These are phyloP conservation scores for Rhizoctonia solani DNA, from an alignment of 1,284 basidiomycete genomes.

Conservation along the genomic window DNA sequence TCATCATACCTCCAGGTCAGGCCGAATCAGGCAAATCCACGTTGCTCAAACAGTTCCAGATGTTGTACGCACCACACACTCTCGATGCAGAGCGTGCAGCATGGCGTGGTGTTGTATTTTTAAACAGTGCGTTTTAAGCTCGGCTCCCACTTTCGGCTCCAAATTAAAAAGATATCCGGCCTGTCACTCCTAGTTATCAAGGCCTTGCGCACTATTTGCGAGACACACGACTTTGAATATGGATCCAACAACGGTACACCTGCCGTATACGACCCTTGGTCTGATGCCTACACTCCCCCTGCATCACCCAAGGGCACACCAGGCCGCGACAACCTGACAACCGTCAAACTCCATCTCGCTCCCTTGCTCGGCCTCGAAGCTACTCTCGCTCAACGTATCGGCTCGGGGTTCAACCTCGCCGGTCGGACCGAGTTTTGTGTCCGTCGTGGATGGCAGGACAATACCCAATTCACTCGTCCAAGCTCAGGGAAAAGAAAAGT, in stretches of 20 bases:
- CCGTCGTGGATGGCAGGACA: conserved; percentile 45
- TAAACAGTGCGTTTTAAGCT: conserved; percentile 17
- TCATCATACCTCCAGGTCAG: conserved; percentile 56
- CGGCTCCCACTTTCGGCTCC: background rate
- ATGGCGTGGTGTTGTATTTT: conserved; percentile 69
- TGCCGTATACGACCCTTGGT: background rate
- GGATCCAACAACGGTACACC: conserved; percentile 1
- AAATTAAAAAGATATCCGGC: too few relatives aligned
- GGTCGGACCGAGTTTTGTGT: conserved; percentile 60
- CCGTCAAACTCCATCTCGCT: conserved; percentile 60
- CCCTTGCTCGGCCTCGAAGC: conserved; percentile 69
- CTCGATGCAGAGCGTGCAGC: conserved; percentile 70
- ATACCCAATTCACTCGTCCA: background rate
- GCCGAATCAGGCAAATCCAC: conserved; percentile 81
- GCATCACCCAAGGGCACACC: background rate
- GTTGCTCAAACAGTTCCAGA: conserved; percentile 78
- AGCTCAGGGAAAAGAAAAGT: conserved; percentile 41
- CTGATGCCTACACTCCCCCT: background rate
- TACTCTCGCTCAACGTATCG: conserved; percentile 66
- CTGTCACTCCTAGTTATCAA: conserved; percentile 65
- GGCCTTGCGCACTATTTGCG: conserved; percentile 71
- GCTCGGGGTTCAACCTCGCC: conserved; percentile 67
- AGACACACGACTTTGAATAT: conserved; percentile 65
- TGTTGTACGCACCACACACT: conserved; percentile 70
- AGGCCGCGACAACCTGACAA: conserved; percentile 46